Conservation (phyloP, 2,329 filamentous ascomycete genomes). For the Cercospora sesami region DNA sequence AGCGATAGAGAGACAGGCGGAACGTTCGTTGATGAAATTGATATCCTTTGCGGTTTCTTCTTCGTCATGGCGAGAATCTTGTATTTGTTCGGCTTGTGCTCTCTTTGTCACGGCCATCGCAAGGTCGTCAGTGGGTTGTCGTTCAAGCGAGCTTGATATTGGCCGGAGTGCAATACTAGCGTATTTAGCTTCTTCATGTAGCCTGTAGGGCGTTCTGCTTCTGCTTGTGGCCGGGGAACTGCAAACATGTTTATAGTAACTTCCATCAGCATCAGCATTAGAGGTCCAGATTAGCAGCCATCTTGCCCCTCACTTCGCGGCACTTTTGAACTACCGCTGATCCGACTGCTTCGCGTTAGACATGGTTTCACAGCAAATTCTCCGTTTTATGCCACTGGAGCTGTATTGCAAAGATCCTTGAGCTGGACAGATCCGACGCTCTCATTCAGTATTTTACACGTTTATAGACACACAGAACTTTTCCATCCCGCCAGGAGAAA, state of each 20-base stretch:
- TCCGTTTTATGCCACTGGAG: neutral
- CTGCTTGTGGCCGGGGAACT: neutral
- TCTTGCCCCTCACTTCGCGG: neutral
- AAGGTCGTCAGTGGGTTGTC: neutral
- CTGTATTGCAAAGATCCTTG: neutral
- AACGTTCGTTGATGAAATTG: neutral
- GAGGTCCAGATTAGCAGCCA: neutral
- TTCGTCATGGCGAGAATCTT: neutral
- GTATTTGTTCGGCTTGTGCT: neutral
- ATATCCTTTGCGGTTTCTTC: neutral
- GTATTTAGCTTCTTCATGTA: neutral
- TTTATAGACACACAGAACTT: neutral
- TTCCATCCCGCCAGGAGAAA: neutral
- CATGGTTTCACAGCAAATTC: neutral
- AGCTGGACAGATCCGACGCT: neutral
- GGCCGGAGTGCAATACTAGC: neutral
- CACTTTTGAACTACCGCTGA: neutral
- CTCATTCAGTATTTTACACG: neutral
- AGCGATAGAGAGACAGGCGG: neutral
- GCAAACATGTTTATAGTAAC: neutral
- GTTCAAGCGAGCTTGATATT: neutral
- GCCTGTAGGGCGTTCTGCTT: neutral
- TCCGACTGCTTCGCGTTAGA: neutral
- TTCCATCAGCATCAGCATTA: neutral
- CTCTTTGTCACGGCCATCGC: neutral